These are phyloP conservation scores for Boehmeria nivea DNA, from an alignment of 306 rosid genomes.

Conservation along the genomic window DNA sequence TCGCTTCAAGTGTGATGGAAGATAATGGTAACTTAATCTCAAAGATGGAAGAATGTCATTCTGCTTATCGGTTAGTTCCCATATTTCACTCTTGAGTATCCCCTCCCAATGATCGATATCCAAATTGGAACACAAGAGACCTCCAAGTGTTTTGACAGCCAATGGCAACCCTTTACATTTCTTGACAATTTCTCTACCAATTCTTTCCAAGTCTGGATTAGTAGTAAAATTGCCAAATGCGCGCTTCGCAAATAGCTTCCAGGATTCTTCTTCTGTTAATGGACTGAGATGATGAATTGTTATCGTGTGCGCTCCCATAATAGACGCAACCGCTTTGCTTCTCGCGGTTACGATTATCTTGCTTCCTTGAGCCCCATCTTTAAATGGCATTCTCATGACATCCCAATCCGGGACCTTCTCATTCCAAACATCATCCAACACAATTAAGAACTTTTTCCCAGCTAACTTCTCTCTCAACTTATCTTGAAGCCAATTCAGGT, in stretches of 20 bases:
- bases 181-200: slow-evolving; percentile 6
- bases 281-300: background rate
- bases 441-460: slow-evolving; percentile 1
- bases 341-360: slow-evolving; percentile 7
- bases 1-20: slow-evolving; percentile 6
- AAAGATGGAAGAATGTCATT: slow-evolving; percentile 1
- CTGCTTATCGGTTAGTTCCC: background rate
- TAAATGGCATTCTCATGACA: background rate
- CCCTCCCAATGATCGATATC: background rate
- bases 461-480: background rate
- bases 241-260: slow-evolving; percentile 1
- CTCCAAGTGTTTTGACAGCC: slow-evolving; percentile 20
- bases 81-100: slow-evolving; percentile 3
- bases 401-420: background rate
- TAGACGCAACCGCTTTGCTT: background rate
- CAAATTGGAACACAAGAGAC: background rate
- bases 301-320: background rate
- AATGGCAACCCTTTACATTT: slow-evolving; percentile 16
- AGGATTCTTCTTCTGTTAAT: background rate
- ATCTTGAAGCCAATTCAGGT: background rate
- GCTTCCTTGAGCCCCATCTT: slow-evolving; percentile 9
- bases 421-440: slow-evolving; percentile 1
- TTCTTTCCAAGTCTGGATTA: background rate
- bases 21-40: slow-evolving; percentile 11
- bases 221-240: slow-evolving; percentile 9